Conservation (phyloP, 768 basidiomycete genomes). For the Plicaturopsis crispa region DNA sequence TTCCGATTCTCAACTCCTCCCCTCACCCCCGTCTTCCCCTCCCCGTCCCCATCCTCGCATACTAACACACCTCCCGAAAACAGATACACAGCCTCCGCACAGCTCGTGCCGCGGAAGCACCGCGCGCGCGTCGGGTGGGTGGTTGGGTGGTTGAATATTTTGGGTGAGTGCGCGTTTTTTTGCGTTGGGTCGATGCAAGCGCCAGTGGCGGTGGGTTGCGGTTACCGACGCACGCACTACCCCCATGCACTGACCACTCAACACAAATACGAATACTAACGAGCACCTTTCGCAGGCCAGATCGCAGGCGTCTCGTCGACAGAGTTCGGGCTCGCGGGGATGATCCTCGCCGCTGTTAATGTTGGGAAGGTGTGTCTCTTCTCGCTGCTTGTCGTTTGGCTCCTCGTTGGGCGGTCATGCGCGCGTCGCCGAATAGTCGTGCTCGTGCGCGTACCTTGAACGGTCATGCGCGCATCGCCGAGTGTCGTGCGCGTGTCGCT, state of each 20-base stretch:
- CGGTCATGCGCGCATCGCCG: constrained; percentile 12
- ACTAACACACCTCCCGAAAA: no score
- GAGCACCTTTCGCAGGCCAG: constrained; percentile 44
- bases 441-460: no score
- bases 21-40: neutral
- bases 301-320: constrained; percentile 83
- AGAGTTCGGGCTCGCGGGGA: constrained; percentile 72
- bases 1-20: no score
- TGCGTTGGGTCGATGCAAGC: no score
- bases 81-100: constrained; percentile 79
- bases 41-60: no score
- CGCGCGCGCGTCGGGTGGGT: constrained; percentile 72
- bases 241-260: constrained; percentile 1
- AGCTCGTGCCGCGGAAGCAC: constrained; percentile 54
- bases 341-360: constrained; percentile 74
- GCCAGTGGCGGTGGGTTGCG: neutral
- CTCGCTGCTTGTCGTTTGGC: no score
- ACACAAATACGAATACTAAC: constrained; percentile 2
- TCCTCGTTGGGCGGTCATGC: no score
- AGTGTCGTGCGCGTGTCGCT: constrained; percentile 2
- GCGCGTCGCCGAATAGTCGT: no score
- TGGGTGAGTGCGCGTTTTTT: constrained; percentile 52
- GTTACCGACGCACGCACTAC: no score
- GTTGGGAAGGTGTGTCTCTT: constrained; percentile 53
- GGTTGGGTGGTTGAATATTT: constrained; percentile 79